phyloP scores from a whole-genome alignment of 805 yeast species.

The Diddensiella santjacobensis region DNA sequence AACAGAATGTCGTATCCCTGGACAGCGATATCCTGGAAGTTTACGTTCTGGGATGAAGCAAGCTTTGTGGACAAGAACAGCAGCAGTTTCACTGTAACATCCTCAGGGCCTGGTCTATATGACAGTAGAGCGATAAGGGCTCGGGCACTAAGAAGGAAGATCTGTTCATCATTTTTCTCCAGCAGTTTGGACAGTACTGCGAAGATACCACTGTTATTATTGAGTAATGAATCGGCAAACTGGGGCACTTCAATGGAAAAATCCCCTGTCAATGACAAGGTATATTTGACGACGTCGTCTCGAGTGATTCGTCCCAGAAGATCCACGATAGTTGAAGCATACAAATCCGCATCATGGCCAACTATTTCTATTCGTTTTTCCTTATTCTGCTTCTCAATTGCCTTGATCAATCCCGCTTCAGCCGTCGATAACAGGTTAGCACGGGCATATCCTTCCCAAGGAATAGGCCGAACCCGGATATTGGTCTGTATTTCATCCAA shows the following conservation, averaged over 20 bases:
- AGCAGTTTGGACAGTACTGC: slow-evolving; percentile 44
- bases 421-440: slow-evolving; percentile 61
- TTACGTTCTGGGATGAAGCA: slow-evolving; percentile 40
- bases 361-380: slow-evolving; percentile 33
- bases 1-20: slow-evolving; percentile 65
- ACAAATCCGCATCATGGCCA: slow-evolving; percentile 42
- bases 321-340: slow-evolving; percentile 51
- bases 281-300: slow-evolving; percentile 63
- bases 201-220: slow-evolving; percentile 47
- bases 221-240: slow-evolving; percentile 39
- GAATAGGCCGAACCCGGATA: slow-evolving; percentile 74
- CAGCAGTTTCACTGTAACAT: slow-evolving; percentile 40
- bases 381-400: slow-evolving; percentile 44
- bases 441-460: slow-evolving; percentile 88
- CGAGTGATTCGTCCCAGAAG: slow-evolving; percentile 52
- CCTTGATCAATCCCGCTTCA: slow-evolving; percentile 61
- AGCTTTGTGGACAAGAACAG: slow-evolving; percentile 30
- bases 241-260: slow-evolving; percentile 34
- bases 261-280: slow-evolving; percentile 60
- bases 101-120: slow-evolving; percentile 25
- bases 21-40: slow-evolving; percentile 56
- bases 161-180: slow-evolving; percentile 51
- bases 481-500: slow-evolving; percentile 42
- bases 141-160: slow-evolving; percentile 53
- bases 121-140: slow-evolving; percentile 48